These are phyloP conservation scores for Penicillium sp. DNA, from an alignment of 2,329 filamentous ascomycete species.

Conservation along the genomic window DNA sequence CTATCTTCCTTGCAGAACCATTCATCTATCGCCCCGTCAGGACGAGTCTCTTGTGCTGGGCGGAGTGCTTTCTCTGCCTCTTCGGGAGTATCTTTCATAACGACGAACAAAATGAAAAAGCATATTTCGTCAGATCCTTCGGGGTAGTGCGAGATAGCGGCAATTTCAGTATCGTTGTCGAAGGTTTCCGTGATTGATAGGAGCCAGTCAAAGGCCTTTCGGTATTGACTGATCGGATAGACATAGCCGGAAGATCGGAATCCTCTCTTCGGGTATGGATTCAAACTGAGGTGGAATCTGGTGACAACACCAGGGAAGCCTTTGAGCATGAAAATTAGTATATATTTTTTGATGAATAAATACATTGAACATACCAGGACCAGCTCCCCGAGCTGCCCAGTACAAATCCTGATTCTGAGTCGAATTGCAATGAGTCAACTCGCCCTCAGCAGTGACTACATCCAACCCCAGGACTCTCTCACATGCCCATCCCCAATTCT, in stretches of 20 bases:
- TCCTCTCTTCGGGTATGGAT: constrained; percentile 17
- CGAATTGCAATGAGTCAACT: constrained; percentile 24
- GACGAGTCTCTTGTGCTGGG: constrained; percentile 32
- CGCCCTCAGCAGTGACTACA: constrained; percentile 49
- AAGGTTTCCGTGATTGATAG: constrained; percentile 19
- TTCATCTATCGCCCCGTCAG: constrained; percentile 38
- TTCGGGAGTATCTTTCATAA: constrained; percentile 13
- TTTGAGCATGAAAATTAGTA: background rate
- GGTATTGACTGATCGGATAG: constrained; percentile 49
- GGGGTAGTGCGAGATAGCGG: constrained; percentile 35
- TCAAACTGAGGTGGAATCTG: constrained; percentile 49
- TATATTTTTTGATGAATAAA: background rate
- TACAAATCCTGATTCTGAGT: constrained; percentile 48
- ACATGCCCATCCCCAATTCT: constrained; percentile 59
- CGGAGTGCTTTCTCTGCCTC: constrained; percentile 18
- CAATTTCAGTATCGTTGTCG: constrained; percentile 26
- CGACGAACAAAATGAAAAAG: constrained; percentile 17
- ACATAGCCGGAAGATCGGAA: constrained; percentile 45
- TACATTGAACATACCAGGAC: constrained; percentile 37
- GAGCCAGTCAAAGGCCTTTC: constrained; percentile 50
- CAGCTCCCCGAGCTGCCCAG: constrained; percentile 52
- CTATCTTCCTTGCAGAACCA: constrained; percentile 38
- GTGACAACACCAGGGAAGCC: constrained; percentile 55
- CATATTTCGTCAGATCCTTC: constrained; percentile 31
- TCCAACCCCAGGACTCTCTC: constrained; percentile 48